phyloP scores from a whole-genome alignment of 164 flowering plant species.

The Protea cynaroides region DNA sequence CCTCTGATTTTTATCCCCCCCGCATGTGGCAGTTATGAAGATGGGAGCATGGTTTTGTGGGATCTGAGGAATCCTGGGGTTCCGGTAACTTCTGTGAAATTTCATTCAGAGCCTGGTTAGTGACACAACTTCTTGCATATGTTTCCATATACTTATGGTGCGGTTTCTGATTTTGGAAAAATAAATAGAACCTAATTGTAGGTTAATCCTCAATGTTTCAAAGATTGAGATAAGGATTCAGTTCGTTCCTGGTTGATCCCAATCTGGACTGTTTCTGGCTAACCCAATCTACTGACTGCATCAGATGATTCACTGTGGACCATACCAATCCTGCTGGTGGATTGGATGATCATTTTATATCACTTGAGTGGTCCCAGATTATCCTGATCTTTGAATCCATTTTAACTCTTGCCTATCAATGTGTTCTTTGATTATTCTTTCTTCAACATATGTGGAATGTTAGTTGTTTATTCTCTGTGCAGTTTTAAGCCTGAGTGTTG shows the following conservation, averaged over 20 bases:
- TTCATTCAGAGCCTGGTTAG: slow-evolving; percentile 85
- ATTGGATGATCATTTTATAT: too few species aligned
- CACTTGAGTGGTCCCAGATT: too few species aligned
- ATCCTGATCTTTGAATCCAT: too few species aligned
- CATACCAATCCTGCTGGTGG: too few species aligned
- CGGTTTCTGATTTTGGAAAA: background rate
- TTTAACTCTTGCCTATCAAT: background rate
- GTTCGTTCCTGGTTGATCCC: too few species aligned
- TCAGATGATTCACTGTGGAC: too few species aligned
- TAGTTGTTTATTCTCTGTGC: slow-evolving; percentile 11
- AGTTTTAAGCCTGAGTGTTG: slow-evolving; percentile 69
- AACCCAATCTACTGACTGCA: too few species aligned
- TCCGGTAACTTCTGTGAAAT: slow-evolving; percentile 64
- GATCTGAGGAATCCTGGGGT: slow-evolving; percentile 64
- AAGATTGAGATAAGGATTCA: too few species aligned
- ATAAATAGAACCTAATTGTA: background rate
- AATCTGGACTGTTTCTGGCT: too few species aligned
- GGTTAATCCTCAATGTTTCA: too few species aligned
- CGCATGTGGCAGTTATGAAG: slow-evolving; percentile 63
- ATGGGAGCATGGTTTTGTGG: slow-evolving; percentile 90
- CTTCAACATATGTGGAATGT: background rate
- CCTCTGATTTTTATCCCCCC: background rate
- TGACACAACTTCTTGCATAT: background rate
- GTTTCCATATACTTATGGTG: background rate
- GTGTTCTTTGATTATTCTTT: background rate